Evolutionary conservation across 176 grass and related monocot genomes (phyloP), one percentile per base, ranked within the genome.

Genomic region (Phoenix dactylifera): DNA sequence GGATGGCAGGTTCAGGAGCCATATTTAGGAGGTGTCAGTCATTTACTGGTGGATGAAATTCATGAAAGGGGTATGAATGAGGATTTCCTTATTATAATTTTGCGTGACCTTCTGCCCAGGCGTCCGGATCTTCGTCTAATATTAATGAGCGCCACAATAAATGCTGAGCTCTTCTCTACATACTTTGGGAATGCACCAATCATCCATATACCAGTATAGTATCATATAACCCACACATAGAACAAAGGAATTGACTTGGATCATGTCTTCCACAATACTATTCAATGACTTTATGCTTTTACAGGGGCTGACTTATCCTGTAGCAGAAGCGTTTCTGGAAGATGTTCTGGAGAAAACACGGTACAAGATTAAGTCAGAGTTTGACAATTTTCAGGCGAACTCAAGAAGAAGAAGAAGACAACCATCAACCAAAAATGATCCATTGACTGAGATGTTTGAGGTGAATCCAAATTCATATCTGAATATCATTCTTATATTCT

Each of bases 71-170:
- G 92, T 64, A 90, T 90, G 84, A 90, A 90, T 51, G 92, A 96
- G 82, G 92, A 96, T 84, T 96, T 96, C 75, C 86, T 96, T 68
- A 90, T 96, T 60, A 96, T 96, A 68, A 96, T 96, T 59, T 73
- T 96, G 39, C 87, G 77, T 16, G 87, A 96, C 57, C 86, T 96
- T 65, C 77, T 96, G 64, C 86, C 92, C 62, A 74, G 72, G 23
- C 77, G 92, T 67, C 87, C 78, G 9, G 92, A 96, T 54, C 72
- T 96, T 50, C 83, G 92, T 50, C 67, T 96, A 76, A 80, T 96
- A 70, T 59, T 96, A 61, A 96, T 90, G 92, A 96, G 92, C 79
- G 92, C 92, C 71, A 96, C 92, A 29, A 90, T 96, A 70, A 96
- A 96, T 78, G 86, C 92, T 26, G 87, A 90, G 57, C 61, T 96